Evolutionary conservation across 2,329 filamentous ascomycete species (phyloP).

Genomic region (Botrytis sinoallii): DNA sequence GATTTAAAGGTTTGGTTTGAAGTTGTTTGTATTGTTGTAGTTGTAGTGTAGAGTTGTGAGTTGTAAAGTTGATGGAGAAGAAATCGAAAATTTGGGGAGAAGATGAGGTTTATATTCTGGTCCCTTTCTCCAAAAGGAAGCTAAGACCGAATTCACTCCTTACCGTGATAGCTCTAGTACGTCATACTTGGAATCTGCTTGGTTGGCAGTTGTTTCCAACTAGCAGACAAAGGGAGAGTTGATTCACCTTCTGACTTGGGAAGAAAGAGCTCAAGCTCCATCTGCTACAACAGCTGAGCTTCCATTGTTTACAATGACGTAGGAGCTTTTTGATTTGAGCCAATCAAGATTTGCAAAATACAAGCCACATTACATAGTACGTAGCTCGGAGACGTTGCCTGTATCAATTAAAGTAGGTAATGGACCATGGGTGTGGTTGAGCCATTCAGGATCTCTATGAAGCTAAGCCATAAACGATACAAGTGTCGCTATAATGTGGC

Average conservation of each 20-base stretch:
- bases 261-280: background rate
- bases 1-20: conserved; percentile 24
- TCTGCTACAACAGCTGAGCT: background rate
- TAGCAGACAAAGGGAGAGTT: background rate
- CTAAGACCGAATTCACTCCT: background rate
- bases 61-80: conserved; percentile 22
- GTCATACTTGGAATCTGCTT: conserved; percentile 1
- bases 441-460: background rate
- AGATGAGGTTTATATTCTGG: conserved; percentile 14
- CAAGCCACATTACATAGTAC: background rate
- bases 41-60: conserved; percentile 22
- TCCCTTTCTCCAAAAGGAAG: background rate
- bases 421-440: background rate
- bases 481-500: background rate
- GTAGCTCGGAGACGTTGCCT: background rate
- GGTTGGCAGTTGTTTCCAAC: background rate
- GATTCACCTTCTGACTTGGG: background rate
- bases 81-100: background rate
- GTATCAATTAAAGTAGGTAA: background rate
- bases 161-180: background rate
- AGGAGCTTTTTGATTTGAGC: background rate
- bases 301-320: conserved; percentile 1
- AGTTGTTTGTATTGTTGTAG: conserved; percentile 24
- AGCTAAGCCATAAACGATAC: background rate
- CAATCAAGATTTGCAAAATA: background rate